Evolutionary conservation across 176 grass and related monocot species (phyloP), one percentile per base, ranked within the genome.

Genomic region (Avena insularis): DNA sequence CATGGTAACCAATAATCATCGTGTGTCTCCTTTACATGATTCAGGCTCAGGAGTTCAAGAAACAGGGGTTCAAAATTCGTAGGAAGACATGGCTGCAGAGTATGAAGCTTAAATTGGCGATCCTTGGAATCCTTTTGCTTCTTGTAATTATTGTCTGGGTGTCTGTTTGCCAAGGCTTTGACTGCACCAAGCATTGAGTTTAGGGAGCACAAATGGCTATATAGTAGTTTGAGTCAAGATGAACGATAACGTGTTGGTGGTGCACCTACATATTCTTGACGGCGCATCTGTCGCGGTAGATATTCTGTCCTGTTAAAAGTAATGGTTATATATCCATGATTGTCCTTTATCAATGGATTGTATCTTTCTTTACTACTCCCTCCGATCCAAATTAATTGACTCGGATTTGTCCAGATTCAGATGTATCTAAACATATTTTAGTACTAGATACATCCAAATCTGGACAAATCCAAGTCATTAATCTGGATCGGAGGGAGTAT

Each of bases 1-100:
- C 79, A 73, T 2, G 0, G 13, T 86, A 16, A 23, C 20, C 46
- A 68, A 5, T 68, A 57, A 78, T 58, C 17, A 68, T 75, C 8
- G 9, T 29, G 20, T 2, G 10, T 64, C 12, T 48, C 49, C 20
- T 78, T 15, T 89, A 73, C 78, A 27, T 79, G 65, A 87, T 84
- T 84, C 48, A 98, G 93, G 96, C 96, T 14, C 96, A 98, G 82
- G 91, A 93, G 25, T 98, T 98, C 88, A 95, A 89, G 84, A 98
- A 94, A 79, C 91, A 94, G 78, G 93, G 93, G n/a, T 88, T 89
- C 12, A 93, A 94, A 73, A 86, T 98, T 43, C 93, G 96, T 2
- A 95, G 86, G 85, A 98, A 93, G 82, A 94, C 94, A 87, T 98
- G 96, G 96, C 85, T 93, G 57, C 93, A 95, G 68, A 94, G 93